These are phyloP conservation scores for Trichodelitschia bisporula DNA, from an alignment of 495 filamentous ascomycete genomes.

Conservation along the genomic window DNA sequence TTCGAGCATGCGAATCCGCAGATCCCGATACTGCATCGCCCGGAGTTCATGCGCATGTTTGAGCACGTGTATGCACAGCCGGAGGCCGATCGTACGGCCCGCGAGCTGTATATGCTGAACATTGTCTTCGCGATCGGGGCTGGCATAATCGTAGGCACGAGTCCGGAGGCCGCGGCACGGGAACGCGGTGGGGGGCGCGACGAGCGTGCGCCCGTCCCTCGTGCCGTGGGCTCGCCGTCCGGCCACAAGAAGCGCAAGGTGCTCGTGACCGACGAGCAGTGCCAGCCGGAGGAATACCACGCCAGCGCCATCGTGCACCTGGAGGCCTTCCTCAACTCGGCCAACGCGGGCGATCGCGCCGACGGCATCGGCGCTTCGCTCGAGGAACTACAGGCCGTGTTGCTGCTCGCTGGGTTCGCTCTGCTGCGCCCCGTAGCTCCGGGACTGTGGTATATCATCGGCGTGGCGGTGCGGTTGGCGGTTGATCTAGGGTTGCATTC, in stretches of 20 bases:
- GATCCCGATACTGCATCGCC: slow-evolving; percentile 71
- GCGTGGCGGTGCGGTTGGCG: slow-evolving; percentile 69
- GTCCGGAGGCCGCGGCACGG: slow-evolving; percentile 13
- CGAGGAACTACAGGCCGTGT: slow-evolving; percentile 78
- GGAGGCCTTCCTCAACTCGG: slow-evolving; percentile 59
- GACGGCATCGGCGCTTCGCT: slow-evolving; percentile 51
- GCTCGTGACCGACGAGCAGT: slow-evolving; percentile 39
- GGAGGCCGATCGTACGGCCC: slow-evolving; percentile 43
- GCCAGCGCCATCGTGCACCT: slow-evolving; percentile 79
- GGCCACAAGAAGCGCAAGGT: slow-evolving; percentile 25
- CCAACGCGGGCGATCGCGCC: slow-evolving; percentile 25
- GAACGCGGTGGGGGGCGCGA: no score
- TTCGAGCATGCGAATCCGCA: slow-evolving; percentile 94
- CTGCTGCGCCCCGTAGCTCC: slow-evolving; percentile 75
- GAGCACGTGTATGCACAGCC: slow-evolving; percentile 50
- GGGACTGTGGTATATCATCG: slow-evolving; percentile 91
- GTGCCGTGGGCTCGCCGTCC: slow-evolving; percentile 13
- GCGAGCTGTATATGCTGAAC: slow-evolving; percentile 77
- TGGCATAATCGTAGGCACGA: slow-evolving; percentile 52
- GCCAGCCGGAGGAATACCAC: slow-evolving; percentile 87
- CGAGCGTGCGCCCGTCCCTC: slow-evolving; percentile 4
- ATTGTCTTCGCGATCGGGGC: slow-evolving; percentile 96
- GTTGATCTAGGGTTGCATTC: slow-evolving; percentile 85
- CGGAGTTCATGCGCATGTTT: slow-evolving; percentile 67
- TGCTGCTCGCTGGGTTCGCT: slow-evolving; percentile 77